Evolutionary conservation across 208 protist species (phyloP).

Genomic region (Tritrichomonas musculus): DNA sequence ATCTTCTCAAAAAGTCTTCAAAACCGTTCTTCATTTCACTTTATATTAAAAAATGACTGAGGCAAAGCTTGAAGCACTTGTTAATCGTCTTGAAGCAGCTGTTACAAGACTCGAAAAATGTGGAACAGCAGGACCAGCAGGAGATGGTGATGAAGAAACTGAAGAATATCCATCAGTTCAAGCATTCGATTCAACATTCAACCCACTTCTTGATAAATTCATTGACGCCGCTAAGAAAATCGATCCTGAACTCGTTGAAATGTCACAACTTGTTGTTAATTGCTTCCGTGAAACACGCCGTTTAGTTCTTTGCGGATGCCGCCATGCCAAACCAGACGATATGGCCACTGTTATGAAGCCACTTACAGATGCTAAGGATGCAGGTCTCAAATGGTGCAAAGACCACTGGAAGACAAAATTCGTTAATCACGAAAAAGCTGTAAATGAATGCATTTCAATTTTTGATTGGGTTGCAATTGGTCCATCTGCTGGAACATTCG

Average conservation of each 20-base stretch:
- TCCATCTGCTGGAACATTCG: background rate
- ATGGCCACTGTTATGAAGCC: background rate
- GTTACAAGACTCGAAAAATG: background rate
- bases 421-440: background rate
- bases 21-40: too few relatives aligned
- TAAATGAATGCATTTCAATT: background rate
- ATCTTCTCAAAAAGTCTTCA: too few relatives aligned
- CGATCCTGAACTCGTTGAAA: slow-evolving; percentile 1
- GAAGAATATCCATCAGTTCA: slow-evolving; percentile 2
- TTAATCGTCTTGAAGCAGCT: slow-evolving; percentile 13
- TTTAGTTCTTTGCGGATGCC: background rate
- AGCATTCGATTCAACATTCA: background rate
- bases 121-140: background rate
- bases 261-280: background rate
- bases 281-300: background rate
- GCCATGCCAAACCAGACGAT: background rate
- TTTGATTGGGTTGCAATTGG: background rate
- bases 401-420: background rate
- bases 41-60: background rate
- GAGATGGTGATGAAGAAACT: slow-evolving; percentile 7
- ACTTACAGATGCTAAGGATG: background rate
- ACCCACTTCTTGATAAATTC: background rate
- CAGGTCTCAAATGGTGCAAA: background rate
- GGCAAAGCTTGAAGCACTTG: background rate
- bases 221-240: background rate